Evolutionary conservation across 2,329 filamentous ascomycete species (phyloP).

Genomic region (Ceratocystis diversiconidia): DNA sequence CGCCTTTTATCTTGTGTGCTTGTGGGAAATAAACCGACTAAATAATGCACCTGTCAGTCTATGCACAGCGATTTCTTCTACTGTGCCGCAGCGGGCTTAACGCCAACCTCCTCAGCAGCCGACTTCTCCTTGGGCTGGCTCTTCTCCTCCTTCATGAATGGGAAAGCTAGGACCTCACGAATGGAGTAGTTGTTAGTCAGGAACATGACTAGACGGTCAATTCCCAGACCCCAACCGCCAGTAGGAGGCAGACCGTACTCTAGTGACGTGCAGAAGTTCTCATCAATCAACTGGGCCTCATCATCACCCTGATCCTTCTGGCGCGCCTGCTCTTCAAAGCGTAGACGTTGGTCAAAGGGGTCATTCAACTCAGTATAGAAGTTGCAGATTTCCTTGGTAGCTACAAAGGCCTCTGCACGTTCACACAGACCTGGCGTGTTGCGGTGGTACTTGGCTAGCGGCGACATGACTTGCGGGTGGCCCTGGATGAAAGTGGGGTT

Average conservation of each 20-base stretch:
- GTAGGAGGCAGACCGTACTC: conserved; percentile 89
- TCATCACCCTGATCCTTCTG: conserved; percentile 97
- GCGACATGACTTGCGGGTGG: conserved; percentile 48
- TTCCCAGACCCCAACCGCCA: conserved; percentile 91
- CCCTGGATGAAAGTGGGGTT: conserved; percentile 86
- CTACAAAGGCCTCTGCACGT: conserved; percentile 90
- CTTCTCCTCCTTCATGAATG: conserved; percentile 86
- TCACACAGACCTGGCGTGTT: conserved; percentile 65
- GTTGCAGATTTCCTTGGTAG: conserved; percentile 69
- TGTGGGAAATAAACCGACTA: neutral
- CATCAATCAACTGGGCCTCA: conserved; percentile 89
- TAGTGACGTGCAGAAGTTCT: conserved; percentile 82
- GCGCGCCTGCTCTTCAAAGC: conserved; percentile 76
- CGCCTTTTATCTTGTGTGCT: neutral
- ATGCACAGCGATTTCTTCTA: conserved; percentile 29
- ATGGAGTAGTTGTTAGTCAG: conserved; percentile 87
- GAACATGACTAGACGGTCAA: conserved; percentile 91
- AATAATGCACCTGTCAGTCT: neutral
- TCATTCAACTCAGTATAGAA: conserved; percentile 82
- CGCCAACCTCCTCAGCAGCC: conserved; percentile 47
- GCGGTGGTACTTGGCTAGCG: conserved; percentile 90
- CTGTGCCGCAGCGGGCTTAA: conserved; percentile 45
- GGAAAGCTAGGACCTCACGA: conserved; percentile 91
- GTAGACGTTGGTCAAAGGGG: conserved; percentile 81
- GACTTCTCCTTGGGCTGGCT: conserved; percentile 34